Conservation (phyloP, 805 yeast species). For the Cephaloascus albidus region DNA sequence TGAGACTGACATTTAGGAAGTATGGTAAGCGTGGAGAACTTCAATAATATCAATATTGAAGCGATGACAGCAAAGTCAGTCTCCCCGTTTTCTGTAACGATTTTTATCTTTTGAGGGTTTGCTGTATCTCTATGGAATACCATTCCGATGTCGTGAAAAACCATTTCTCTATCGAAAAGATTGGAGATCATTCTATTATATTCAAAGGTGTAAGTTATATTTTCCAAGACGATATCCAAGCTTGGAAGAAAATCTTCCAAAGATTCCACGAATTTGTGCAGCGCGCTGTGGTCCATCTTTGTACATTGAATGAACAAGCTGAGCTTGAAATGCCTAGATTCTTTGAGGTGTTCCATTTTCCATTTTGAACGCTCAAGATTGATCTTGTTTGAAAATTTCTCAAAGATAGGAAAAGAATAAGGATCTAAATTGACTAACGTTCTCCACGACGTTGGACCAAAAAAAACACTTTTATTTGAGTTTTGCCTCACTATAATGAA, state of each 20-base stretch:
- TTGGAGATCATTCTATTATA: neutral
- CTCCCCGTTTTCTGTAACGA: neutral
- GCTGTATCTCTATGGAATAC: neutral
- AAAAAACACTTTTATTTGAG: conserved; percentile 5
- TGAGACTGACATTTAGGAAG: conserved; percentile 3
- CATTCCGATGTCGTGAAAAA: neutral
- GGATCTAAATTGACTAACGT: conserved; percentile 4
- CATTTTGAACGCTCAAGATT: conserved; percentile 3
- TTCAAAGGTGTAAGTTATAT: neutral
- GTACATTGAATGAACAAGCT: too few species aligned
- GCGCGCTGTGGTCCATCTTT: too few species aligned
- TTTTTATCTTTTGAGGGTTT: neutral
- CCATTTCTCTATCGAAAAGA: neutral
- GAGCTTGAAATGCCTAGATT: too few species aligned
- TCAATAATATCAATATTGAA: conserved; percentile 2
- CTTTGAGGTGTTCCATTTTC: too few species aligned
- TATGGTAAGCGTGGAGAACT: conserved; percentile 4
- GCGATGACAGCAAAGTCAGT: neutral
- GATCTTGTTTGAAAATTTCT: conserved; percentile 5
- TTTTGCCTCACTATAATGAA: conserved; percentile 3
- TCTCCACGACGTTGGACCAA: conserved; percentile 7
- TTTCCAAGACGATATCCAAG: neutral
- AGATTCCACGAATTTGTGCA: too few species aligned
- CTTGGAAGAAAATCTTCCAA: conserved; percentile 5
- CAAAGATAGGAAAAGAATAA: conserved; percentile 1